phyloP scores from a whole-genome alignment of 345 rosid species.

The Adansonia digitata region DNA sequence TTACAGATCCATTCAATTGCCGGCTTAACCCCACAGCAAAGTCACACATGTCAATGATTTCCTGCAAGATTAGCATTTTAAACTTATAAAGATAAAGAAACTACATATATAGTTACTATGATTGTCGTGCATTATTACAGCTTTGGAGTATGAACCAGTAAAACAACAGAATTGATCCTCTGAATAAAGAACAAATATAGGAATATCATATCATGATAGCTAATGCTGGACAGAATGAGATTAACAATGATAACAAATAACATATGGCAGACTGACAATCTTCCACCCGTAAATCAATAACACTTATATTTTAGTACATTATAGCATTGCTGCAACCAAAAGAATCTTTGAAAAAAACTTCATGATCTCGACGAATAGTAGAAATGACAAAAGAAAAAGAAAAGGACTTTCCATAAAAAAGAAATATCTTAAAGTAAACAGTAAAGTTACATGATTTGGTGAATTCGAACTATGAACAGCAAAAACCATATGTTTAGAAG shows the following conservation, averaged over 20 bases:
- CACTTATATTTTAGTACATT: neutral
- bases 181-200: neutral
- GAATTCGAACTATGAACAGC: neutral
- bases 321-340: neutral
- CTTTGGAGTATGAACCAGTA: neutral
- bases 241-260: neutral
- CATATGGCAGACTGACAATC: neutral
- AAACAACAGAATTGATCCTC: neutral
- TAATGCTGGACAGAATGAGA: neutral
- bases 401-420: neutral
- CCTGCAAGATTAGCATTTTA: conserved; percentile 44
- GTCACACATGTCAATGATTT: conserved; percentile 97
- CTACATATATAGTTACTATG: neutral
- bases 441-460: neutral
- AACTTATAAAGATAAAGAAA: neutral
- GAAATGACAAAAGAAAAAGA: neutral
- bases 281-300: neutral
- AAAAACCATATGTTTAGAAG: neutral
- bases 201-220: neutral
- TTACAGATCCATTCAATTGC: conserved; percentile 87
- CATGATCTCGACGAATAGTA: neutral
- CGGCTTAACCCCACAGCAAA: conserved; percentile 92
- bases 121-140: neutral
- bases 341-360: neutral
- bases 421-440: neutral